Base-by-base conservation (phyloP, 1,284 basidiomycete species). In the Sphaerobolus stellatus region DNA sequence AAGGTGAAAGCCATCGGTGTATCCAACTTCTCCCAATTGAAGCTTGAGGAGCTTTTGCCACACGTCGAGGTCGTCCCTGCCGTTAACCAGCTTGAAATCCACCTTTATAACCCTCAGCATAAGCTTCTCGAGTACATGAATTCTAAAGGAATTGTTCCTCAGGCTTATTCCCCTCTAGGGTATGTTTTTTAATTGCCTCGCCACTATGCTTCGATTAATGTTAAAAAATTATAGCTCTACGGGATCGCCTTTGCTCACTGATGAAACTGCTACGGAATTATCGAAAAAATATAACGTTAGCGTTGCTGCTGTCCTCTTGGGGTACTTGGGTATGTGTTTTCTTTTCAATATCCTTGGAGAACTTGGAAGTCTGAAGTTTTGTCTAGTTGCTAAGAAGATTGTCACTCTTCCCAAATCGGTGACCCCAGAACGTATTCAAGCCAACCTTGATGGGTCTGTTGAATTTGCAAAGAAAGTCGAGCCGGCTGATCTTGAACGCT, bases 161-260 rank as follows among this genome's bases (percentile, higher is more conserved):
- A 92, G 68, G 91, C 91, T 0, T 94, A 93, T 71, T 92, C 88
- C 8, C 93, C 93, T 3, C 79, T 94, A 28, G 92, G 92, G 34
- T 34, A 34, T 33, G 43, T 30, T 5, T n/a, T 18, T n/a, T 25
- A 27, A n/a, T 20, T 48, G 18, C 30, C 24, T 3, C 44, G 13
- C 16, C 11, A 18, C 16, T 11, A 34, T 47, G 33, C 11, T 13
- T 11, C 16, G n/a, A n/a, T 20, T 44, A 18, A 29, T 14, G 29
- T 29, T n/a, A 6, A 1, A 11, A 11, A 34, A 34, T 5, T 13
- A 5, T 45, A 52, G 50, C 5, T 90, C 88, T 18, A 82, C 84
- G 6, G 76, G 79, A 61, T 79, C 81, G 3, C 88, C 89, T 2
- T 71, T 94, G n/a, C 71, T 91, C 52, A 69, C 70, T 16, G 91